Base-by-base conservation (phyloP, 1,139 yeast genomes). In the Wickerhamomyces sp. region DNA sequence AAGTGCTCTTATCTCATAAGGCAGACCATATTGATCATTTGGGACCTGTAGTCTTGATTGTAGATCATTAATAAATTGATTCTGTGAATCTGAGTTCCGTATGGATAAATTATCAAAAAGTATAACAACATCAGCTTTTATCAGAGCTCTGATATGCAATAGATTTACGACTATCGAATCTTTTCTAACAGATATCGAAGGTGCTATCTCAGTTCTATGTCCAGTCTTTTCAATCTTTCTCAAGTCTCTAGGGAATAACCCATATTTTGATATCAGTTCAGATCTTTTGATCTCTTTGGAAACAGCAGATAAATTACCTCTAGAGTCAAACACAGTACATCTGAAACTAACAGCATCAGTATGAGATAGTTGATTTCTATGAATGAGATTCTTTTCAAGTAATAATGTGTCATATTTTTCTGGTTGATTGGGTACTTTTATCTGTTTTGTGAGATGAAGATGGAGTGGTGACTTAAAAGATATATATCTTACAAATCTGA, bases 1-100 rank as follows among this genome's bases (percentile, higher is more conserved):
- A 38, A 94, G 65, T 0, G 96, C 98, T 43, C 95, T 73, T 61
- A 93, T 83, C 61, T 94, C 99, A 63, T 87, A 94, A 2, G 61
- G 56, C 5, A 58, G 39, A 10, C 51, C 56, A n/a, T 44, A 40
- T 4, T 43, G 45, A 0, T 23, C 40, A 44, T 34, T 38, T 37
- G 37, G 23, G 30, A 32, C 35, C 35, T 74, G 73, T 47, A 78
- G 59, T 54, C 75, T 76, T 58, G 65, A 61, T 48, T 74, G 80
- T 43, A 78, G 61, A 53, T 77, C 81, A 46, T 71, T 72, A 64
- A 76, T 71, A 68, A 62, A 27, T 75, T 79, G 54, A 65, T 63
- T 48, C 62, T 69, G 44, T 60, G 68, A 30, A 34, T 53, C 53
- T 23, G 80, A 79, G 6, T 69, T 67, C 27, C 67, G 66, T 1